Evolutionary conservation across 768 basidiomycete genomes (phyloP), one percentile per base, ranked within the genome.

Genomic region (Rhodotorula babjevae): DNA sequence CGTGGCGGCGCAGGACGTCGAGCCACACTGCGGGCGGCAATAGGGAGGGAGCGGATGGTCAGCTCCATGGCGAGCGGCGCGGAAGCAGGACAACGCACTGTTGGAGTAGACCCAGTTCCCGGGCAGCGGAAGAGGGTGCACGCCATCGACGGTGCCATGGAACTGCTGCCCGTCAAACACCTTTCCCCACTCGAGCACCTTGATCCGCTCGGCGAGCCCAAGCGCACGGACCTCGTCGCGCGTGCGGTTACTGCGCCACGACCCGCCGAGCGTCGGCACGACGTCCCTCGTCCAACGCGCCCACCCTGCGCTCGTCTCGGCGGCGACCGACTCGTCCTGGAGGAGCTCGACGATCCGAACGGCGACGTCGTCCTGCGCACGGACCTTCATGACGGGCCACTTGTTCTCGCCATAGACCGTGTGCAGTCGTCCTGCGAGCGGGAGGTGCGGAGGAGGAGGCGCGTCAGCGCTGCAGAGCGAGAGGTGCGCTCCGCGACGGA

Each of bases 171-270:
- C 58, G 25, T 40, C 21, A 12, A 59, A 59, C 25, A 36, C 25
- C 58, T 36, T 25, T 5, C 58, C 58, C 58, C 58, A 59, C 25
- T 59, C 58, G 27, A 59, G 58, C 40, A 59, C 40, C 58, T 59
- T 36, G 58, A 59, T 4, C 27, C 58, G 36, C 19, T 9, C 14
- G 3, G 19, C 58, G 36, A 59, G 33, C 19, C 21, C 40, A 8
- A 18, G 40, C 21, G 16, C 25, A 2, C 4, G 36, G 7, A 36
- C 58, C 40, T 42, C 58, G 6, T 59, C 58, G 23, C 47, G 21
- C 58, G 36, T 42, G 25, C 27, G 19, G 36, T 21, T 40, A 4
- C 11, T 27, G 25, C 12, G 5, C 58, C 58, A 44, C 27, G 31
- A 6, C 36, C 12, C 15, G 2, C 40, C 58, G 33, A 59, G 58